Conservation (phyloP, 2,329 filamentous ascomycete species). For the Bertia moriformis region DNA sequence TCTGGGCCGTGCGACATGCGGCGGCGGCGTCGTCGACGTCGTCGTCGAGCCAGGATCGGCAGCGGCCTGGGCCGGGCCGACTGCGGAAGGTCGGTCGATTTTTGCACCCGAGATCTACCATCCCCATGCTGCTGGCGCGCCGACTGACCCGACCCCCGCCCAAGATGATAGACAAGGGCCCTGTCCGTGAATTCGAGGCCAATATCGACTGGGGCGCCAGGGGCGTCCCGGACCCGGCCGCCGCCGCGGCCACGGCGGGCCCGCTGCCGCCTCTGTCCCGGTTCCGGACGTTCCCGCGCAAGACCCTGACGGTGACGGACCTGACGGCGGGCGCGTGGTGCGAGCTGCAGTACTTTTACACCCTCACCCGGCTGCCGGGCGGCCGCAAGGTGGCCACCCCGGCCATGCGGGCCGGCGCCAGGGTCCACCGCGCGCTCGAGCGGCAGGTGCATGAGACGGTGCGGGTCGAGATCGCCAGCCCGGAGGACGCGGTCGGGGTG, state of each 20-base stretch:
- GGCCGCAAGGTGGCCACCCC: conserved; percentile 62
- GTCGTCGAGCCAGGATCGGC: no score
- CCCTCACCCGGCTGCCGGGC: conserved; percentile 53
- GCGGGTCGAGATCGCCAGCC: conserved; percentile 53
- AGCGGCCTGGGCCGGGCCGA: no score
- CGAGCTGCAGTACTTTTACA: conserved; percentile 86
- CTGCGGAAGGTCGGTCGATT: no score
- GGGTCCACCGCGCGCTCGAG: conserved; percentile 70
- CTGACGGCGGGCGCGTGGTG: conserved; percentile 86
- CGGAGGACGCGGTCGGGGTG: conserved; percentile 71
- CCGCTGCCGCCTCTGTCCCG: conserved; percentile 54
- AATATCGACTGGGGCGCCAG: conserved; percentile 4
- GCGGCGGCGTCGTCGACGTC: no score
- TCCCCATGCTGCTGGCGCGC: not conserved
- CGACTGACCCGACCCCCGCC: no score
- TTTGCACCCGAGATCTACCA: no score
- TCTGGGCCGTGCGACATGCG: no score
- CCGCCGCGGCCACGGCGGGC: conserved; percentile 20
- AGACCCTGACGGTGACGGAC: conserved; percentile 75
- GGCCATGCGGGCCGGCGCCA: conserved; percentile 72
- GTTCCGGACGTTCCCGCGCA: conserved; percentile 64
- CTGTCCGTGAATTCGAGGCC: conserved; percentile 1
- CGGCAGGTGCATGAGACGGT: conserved; percentile 72
- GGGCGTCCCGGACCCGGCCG: conserved; percentile 6
- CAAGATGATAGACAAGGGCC: not conserved